Conservation (phyloP, 768 basidiomycete species). For the Dioszegia hungarica region DNA sequence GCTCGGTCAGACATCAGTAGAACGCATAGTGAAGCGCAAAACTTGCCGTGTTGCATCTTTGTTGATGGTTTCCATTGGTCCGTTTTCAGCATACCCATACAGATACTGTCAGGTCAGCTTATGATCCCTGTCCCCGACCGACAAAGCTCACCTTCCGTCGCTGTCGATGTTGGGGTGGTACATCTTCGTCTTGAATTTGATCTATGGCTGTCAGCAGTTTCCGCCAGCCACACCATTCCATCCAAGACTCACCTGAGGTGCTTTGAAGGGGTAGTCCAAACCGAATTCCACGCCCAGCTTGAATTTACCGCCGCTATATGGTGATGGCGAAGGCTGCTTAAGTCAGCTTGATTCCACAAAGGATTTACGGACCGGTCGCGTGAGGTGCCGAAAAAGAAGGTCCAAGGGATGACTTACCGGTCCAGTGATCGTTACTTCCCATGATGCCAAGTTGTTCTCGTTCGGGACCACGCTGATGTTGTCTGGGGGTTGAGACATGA, state of each 20-base stretch:
- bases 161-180: slow-evolving; percentile 50
- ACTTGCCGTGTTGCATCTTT: slow-evolving; percentile 45
- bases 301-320: slow-evolving; percentile 48
- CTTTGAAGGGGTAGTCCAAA: slow-evolving; percentile 48
- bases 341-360: background rate
- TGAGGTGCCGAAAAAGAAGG: background rate
- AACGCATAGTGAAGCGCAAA: background rate
- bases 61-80: slow-evolving; percentile 50
- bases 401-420: slow-evolving; percentile 36
- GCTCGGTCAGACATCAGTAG: background rate
- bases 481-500: slow-evolving; percentile 30
- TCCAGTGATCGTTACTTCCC: slow-evolving; percentile 43
- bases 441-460: slow-evolving; percentile 43
- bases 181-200: slow-evolving; percentile 48
- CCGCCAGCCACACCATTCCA: background rate
- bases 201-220: slow-evolving; percentile 17
- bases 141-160: slow-evolving; percentile 46
- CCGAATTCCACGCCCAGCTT: slow-evolving; percentile 42
- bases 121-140: background rate
- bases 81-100: slow-evolving; percentile 49
- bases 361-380: background rate
- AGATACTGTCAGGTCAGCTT: slow-evolving; percentile 33
- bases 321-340: slow-evolving; percentile 23
- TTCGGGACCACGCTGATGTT: slow-evolving; percentile 38
- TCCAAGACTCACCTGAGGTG: slow-evolving; percentile 32